Percentiles rank a stretch among this genome's conserved stretches.
phyloP scores from a whole-genome alignment of 306 rosid genomes.

The Dryas alaskensis region DNA sequence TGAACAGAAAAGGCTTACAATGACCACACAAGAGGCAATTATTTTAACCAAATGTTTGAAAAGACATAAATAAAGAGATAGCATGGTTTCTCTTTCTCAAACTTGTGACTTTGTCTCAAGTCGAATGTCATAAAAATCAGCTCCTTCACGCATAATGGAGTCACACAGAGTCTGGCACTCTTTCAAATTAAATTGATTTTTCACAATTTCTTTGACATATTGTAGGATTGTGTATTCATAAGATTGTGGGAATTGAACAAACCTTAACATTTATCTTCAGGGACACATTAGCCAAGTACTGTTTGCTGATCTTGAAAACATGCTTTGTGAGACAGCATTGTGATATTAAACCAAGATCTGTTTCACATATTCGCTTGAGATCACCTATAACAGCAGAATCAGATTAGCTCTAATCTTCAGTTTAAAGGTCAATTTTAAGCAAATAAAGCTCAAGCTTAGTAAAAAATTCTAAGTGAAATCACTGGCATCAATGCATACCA shows the following conservation, averaged over 20 bases:
- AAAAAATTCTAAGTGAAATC: background rate
- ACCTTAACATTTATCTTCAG: conserved; percentile 96
- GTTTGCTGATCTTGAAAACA: conserved; percentile 84
- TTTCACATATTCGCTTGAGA: conserved; percentile 89
- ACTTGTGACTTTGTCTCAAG: background rate
- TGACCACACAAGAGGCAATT: background rate
- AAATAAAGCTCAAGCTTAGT: conserved; percentile 4
- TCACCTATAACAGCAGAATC: conserved; percentile 59
- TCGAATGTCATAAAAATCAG: background rate
- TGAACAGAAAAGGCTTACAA: background rate
- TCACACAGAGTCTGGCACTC: background rate
- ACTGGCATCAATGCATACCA: conserved; percentile 38
- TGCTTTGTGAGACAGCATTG: conserved; percentile 94
- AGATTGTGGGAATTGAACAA: conserved; percentile 17
- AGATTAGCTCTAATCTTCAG: conserved; percentile 3
- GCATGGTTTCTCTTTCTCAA: background rate
- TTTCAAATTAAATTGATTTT: background rate
- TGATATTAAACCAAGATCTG: conserved; percentile 84
- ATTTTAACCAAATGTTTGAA: background rate
- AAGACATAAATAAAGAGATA: background rate
- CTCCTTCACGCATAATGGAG: background rate
- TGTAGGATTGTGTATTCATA: background rate
- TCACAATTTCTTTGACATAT: background rate
- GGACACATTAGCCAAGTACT: conserved; percentile 88
- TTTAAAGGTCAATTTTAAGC: background rate